Percentiles rank a stretch among this genome's conserved stretches.
These are phyloP conservation scores for Annulohypoxylon stygium DNA, from an alignment of 495 filamentous ascomycete genomes.

Conservation along the genomic window DNA sequence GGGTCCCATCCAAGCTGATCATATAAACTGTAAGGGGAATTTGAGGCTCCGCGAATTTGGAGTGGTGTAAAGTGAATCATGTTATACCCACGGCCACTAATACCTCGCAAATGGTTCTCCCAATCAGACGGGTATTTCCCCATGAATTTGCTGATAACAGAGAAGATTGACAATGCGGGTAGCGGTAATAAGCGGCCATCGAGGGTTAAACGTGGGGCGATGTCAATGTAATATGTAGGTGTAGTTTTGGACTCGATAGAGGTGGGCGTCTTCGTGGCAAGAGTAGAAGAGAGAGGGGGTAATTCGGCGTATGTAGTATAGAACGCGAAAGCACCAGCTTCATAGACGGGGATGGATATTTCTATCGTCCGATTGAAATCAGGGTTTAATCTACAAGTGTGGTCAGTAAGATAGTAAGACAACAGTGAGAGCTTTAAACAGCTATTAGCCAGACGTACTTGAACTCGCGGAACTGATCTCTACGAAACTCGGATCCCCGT, in stretches of 20 bases:
- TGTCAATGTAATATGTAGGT: constrained; percentile 88
- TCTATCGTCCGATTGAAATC: constrained; percentile 93
- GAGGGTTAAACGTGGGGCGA: constrained; percentile 83
- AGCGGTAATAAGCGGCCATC: constrained; percentile 78
- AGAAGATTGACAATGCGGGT: constrained; percentile 89
- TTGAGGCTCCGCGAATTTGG: constrained; percentile 87
- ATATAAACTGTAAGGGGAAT: constrained; percentile 97
- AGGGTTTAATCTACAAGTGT: constrained; percentile 75
- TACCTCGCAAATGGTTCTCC: constrained; percentile 88
- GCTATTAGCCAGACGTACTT: constrained; percentile 69
- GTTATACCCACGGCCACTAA: constrained; percentile 92
- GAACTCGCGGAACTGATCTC: constrained; percentile 84
- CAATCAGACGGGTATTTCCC: constrained; percentile 89
- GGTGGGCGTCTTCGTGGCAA: constrained; percentile 53
- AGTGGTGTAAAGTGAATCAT: constrained; percentile 99
- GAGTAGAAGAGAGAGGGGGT: constrained; percentile 76
- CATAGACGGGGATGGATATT: constrained; percentile 85
- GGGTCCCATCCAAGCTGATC: constrained; percentile 92
- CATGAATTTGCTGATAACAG: constrained; percentile 98
- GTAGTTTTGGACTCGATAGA: constrained; percentile 73
- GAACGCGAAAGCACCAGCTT: constrained; percentile 93
- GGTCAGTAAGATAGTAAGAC: constrained; percentile 43
- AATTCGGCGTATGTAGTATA: constrained; percentile 93
- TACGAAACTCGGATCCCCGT: constrained; percentile 76
- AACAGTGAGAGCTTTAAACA: background rate